Base-by-base conservation (phyloP, 1,139 yeast species). In the Yamadazyma buinensis region DNA sequence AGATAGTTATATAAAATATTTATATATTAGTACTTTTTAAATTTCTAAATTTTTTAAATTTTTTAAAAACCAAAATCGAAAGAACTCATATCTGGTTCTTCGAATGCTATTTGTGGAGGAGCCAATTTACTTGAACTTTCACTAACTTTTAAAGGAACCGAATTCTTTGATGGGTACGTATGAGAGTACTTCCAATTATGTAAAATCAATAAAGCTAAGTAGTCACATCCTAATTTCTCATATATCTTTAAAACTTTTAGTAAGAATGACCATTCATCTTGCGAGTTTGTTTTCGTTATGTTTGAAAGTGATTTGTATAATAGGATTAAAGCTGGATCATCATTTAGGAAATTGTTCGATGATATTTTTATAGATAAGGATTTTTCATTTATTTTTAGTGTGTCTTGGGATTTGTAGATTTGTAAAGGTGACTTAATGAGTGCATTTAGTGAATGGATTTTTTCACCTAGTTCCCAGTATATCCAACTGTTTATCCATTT, bases 181-280 rank as follows among this genome's bases (percentile, higher is more conserved):
- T 53, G 56, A 22, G 67, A 57, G 50, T 88, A 90, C 22, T 61
- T 61, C 97, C 97, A 90, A 39, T 75, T 76, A 33, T 65, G 64
- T 3, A 84, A 62, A 33, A 88, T 55, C 30, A 79, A 70, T 14
- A 85, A 52, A 0, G 90, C 80, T 30, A 90, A 56, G 43, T 80
- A 75, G 47, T 90, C 95, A 61, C 97, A 90, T 0, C 97, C 97
- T 95, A 90, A 87, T 39, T 95, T 67, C 11, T 77, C 67, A 49
- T 87, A 85, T 38, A 86, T 83, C 29, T 72, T 63, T 10, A 84
- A 72, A 7, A 82, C 81, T 43, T 78, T 76, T 15, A 75, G 52
- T 10, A 88, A 72, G 49, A 81, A 78, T 11, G 70, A 65, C 37
- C 73, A 76, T 49, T 90, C 97, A 31, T 65, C 61, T 3, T 30